phyloP scores from a whole-genome alignment of 208 protist genomes.

The Acanthamoeba lenticulata region DNA sequence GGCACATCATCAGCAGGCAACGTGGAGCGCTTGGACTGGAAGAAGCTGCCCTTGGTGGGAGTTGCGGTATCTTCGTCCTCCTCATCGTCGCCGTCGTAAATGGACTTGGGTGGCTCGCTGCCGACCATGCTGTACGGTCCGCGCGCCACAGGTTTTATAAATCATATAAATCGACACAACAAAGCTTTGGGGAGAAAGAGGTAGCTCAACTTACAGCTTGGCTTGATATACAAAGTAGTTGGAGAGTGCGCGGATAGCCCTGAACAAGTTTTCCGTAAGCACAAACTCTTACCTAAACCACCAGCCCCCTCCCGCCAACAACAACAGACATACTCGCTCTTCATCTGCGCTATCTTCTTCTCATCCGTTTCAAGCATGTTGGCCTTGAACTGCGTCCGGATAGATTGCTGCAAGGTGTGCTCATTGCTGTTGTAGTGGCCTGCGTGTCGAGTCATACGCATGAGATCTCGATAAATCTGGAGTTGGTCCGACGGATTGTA shows the following conservation, averaged over 20 bases:
- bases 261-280: not conserved
- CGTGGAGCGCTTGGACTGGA: not conserved
- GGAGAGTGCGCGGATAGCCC: constrained; percentile 10
- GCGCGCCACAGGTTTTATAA: not conserved
- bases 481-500: not conserved
- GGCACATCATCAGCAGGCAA: not conserved
- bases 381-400: constrained; percentile 19
- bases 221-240: constrained; percentile 36
- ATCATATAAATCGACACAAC: too few relatives aligned
- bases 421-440: constrained; percentile 42
- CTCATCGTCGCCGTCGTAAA: not conserved
- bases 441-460: constrained; percentile 38
- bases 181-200: not conserved
- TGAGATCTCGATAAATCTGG: constrained; percentile 39
- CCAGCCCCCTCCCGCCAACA: not conserved
- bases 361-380: constrained; percentile 43
- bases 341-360: constrained; percentile 8
- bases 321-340: not conserved
- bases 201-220: not conserved
- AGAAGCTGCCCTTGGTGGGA: not conserved
- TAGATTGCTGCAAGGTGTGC: not conserved
- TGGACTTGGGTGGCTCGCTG: not conserved
- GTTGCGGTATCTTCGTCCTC: not conserved
- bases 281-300: not conserved
- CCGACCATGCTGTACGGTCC: not conserved